Conservation (phyloP, 2,329 filamentous ascomycete genomes). For the Biscogniauxia marginata region DNA sequence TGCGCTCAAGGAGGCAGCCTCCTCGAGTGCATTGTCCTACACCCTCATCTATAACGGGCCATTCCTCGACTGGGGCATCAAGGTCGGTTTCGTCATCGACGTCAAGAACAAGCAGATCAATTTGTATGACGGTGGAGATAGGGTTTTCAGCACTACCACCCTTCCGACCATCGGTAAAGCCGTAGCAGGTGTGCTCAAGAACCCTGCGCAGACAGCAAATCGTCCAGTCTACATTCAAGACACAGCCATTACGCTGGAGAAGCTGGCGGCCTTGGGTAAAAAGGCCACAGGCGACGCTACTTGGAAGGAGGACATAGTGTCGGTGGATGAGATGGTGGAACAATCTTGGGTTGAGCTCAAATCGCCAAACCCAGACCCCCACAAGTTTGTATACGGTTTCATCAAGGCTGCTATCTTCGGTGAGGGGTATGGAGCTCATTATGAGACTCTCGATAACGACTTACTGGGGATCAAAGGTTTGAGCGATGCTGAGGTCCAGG, state of each 20-base stretch:
- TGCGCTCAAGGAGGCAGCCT: conserved; percentile 22
- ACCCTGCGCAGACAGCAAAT: conserved; percentile 48
- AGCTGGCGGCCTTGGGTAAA: conserved; percentile 40
- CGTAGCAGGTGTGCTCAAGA: conserved; percentile 45
- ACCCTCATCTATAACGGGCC: conserved; percentile 42
- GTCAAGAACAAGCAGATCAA: conserved; percentile 32
- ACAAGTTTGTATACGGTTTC: conserved; percentile 28
- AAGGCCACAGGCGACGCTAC: conserved; percentile 22
- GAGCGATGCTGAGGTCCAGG: conserved; percentile 34
- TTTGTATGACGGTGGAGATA: conserved; percentile 50
- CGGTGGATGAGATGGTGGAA: conserved; percentile 29
- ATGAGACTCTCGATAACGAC: conserved; percentile 37
- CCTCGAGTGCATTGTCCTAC: conserved; percentile 20
- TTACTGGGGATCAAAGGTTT: conserved; percentile 36
- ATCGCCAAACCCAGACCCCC: conserved; percentile 26
- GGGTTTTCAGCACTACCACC: conserved; percentile 45
- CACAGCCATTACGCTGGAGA: conserved; percentile 48
- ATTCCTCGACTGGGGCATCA: conserved; percentile 28
- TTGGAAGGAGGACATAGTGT: conserved; percentile 25
- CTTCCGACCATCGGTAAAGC: conserved; percentile 46
- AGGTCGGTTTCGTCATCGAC: conserved; percentile 16
- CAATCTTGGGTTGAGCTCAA: conserved; percentile 31
- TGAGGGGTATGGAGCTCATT: conserved; percentile 31
- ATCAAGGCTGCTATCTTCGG: conserved; percentile 33
- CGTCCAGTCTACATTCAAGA: conserved; percentile 51